Percentiles rank a stretch among this genome's conserved stretches.
Evolutionary conservation across 495 filamentous ascomycete genomes (phyloP).

Genomic region (Daldinia decipiens): DNA sequence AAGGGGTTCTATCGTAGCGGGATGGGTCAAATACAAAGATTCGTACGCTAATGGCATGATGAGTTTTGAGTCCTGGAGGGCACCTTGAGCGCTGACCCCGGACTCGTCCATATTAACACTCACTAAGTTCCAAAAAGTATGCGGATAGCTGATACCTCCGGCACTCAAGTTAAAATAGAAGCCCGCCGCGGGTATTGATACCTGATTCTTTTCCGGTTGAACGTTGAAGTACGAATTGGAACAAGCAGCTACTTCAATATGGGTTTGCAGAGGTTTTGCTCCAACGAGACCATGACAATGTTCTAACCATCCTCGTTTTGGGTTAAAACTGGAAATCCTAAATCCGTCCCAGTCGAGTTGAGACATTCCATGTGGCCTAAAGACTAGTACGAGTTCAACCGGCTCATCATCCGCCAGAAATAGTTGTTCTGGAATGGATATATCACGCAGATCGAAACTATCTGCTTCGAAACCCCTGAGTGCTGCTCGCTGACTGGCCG

Average conservation of each 20-base stretch:
- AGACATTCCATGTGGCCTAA: conserved; percentile 33
- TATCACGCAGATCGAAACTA: conserved; percentile 40
- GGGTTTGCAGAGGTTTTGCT: conserved; percentile 9
- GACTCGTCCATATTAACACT: conserved; percentile 47
- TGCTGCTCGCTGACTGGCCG: conserved; percentile 53
- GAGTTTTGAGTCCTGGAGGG: conserved; percentile 56
- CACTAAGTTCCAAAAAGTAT: conserved; percentile 55
- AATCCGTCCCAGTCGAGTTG: conserved; percentile 41
- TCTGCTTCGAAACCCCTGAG: conserved; percentile 33
- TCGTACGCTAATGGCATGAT: conserved; percentile 61
- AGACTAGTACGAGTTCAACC: conserved; percentile 50
- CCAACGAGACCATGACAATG: conserved; percentile 47
- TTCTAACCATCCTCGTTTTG: conserved; percentile 40
- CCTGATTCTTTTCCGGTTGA: conserved; percentile 5
- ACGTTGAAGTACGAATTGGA: conserved; percentile 9
- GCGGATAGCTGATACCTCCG: conserved; percentile 49
- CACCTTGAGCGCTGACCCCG: conserved; percentile 49
- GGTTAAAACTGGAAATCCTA: conserved; percentile 39
- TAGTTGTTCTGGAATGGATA: conserved; percentile 49
- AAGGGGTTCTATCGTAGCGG: conserved; percentile 57
- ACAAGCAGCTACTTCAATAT: not conserved
- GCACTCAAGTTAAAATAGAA: conserved; percentile 40
- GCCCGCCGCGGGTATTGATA: conserved; percentile 32
- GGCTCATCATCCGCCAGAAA: conserved; percentile 47
- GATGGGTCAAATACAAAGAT: conserved; percentile 57